These are phyloP conservation scores for Cystofilobasidium capitatum DNA, from an alignment of 768 basidiomycete species.

Conservation along the genomic window DNA sequence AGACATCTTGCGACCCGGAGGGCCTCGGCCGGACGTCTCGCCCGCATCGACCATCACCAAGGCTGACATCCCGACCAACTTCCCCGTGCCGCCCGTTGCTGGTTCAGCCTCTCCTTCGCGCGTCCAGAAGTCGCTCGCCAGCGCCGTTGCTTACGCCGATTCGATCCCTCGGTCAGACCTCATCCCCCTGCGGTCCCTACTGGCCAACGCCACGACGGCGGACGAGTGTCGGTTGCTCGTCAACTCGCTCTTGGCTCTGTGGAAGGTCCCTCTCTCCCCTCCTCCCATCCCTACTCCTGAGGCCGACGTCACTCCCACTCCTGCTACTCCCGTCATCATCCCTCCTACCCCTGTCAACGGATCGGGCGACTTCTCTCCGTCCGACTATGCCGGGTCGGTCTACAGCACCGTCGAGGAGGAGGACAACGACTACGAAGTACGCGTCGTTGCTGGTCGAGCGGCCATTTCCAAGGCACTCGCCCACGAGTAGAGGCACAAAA, in stretches of 20 bases:
- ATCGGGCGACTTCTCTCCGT: too few species aligned
- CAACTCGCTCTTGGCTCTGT: slow-evolving; percentile 2
- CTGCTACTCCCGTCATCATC: too few species aligned
- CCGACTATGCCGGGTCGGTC: not conserved
- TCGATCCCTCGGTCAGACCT: not conserved
- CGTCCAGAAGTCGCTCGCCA: not conserved
- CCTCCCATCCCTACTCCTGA: not conserved
- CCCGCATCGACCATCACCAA: not conserved
- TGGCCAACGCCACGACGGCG: slow-evolving; percentile 19
- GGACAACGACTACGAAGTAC: not conserved
- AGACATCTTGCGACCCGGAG: not conserved
- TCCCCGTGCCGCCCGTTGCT: not conserved
- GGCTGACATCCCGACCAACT: not conserved
- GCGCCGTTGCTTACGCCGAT: not conserved
- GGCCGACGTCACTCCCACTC: too few species aligned
- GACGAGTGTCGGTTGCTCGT: slow-evolving; percentile 23
- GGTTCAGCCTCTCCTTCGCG: not conserved
- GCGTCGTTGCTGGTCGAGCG: not conserved
- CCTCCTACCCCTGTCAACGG: too few species aligned
- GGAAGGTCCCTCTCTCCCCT: slow-evolving; percentile 3
- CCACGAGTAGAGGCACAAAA: too few species aligned
- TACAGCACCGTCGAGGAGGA: not conserved
- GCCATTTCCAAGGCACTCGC: not conserved
- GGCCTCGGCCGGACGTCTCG: not conserved
- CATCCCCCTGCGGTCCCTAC: slow-evolving; percentile 9